phyloP scores from a whole-genome alignment of 805 yeast genomes.

The Cyberlindnera sargentensis region DNA sequence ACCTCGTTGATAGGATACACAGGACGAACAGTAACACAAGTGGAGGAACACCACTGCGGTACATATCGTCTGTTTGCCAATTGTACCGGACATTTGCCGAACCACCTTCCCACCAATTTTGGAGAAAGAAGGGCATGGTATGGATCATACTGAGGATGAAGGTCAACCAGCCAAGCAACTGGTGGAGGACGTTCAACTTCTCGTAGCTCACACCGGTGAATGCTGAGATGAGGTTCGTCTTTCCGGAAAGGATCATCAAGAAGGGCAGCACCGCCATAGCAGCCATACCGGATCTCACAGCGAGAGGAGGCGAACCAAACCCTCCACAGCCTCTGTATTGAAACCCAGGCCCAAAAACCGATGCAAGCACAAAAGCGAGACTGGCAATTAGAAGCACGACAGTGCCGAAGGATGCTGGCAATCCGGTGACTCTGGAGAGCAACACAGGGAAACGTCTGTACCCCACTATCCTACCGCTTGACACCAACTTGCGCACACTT shows the following conservation, averaged over 20 bases:
- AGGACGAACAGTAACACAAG: conserved; percentile 36
- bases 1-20: conserved; percentile 35
- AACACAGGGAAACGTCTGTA: conserved; percentile 28
- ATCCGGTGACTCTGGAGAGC: conserved; percentile 30
- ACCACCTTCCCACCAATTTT: conserved; percentile 44
- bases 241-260: conserved; percentile 43
- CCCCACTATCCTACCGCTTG: conserved; percentile 25
- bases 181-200: conserved; percentile 45
- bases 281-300: conserved; percentile 45
- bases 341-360: conserved; percentile 37
- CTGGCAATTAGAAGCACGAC: conserved; percentile 27
- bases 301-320: conserved; percentile 55
- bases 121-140: conserved; percentile 42
- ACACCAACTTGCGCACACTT: conserved; percentile 17
- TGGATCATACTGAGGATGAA: conserved; percentile 41
- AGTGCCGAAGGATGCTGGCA: conserved; percentile 32
- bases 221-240: conserved; percentile 40
- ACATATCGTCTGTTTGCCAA: conserved; percentile 20
- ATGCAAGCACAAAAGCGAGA: conserved; percentile 28
- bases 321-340: conserved; percentile 46
- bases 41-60: conserved; percentile 41
- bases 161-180: conserved; percentile 32
- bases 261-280: conserved; percentile 45
- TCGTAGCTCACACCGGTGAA: conserved; percentile 51
- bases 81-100: conserved; percentile 17